Evolutionary conservation across 176 grass and related monocot genomes (phyloP).

Genomic region (Carex parvula): DNA sequence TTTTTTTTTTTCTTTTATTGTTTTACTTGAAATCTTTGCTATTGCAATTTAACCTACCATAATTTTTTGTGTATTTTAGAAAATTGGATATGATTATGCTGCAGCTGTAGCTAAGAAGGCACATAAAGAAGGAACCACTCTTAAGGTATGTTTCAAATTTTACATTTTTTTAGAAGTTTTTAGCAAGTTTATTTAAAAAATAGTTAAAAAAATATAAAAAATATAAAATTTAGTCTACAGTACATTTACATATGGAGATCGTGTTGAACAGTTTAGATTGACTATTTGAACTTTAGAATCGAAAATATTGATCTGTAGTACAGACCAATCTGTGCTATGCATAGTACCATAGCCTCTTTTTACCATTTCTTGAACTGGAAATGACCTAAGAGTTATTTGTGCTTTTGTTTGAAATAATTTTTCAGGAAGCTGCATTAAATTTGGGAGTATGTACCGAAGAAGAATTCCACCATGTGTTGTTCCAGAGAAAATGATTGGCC

Average conservation of each 20-base stretch:
- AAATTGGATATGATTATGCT: constrained; percentile 98
- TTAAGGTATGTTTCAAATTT: constrained; percentile 60
- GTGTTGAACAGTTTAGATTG: too few relatives aligned
- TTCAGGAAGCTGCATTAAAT: constrained; percentile 66
- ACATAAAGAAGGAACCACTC: constrained; percentile 96
- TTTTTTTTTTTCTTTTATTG: constrained; percentile 8
- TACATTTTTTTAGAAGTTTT: too few relatives aligned
- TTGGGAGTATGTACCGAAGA: constrained; percentile 64
- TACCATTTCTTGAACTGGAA: not conserved
- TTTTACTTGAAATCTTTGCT: constrained; percentile 2
- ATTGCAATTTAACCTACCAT: not conserved
- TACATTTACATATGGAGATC: too few relatives aligned
- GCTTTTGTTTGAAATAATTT: constrained; percentile 17
- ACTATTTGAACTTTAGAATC: too few relatives aligned
- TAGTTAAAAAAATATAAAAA: too few relatives aligned
- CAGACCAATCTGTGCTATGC: too few relatives aligned
- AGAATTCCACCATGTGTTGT: constrained; percentile 81
- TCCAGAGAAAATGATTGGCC: constrained; percentile 90
- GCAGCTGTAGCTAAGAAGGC: constrained; percentile 98
- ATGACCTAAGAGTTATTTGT: not conserved
- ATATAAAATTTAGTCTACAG: too few relatives aligned
- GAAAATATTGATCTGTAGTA: too few relatives aligned
- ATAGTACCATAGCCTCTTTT: too few relatives aligned
- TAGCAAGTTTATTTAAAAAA: too few relatives aligned
- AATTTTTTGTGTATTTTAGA: constrained; percentile 43